Evolutionary conservation across 2,329 filamentous ascomycete genomes (phyloP).

Genomic region (Alternaria solani): DNA sequence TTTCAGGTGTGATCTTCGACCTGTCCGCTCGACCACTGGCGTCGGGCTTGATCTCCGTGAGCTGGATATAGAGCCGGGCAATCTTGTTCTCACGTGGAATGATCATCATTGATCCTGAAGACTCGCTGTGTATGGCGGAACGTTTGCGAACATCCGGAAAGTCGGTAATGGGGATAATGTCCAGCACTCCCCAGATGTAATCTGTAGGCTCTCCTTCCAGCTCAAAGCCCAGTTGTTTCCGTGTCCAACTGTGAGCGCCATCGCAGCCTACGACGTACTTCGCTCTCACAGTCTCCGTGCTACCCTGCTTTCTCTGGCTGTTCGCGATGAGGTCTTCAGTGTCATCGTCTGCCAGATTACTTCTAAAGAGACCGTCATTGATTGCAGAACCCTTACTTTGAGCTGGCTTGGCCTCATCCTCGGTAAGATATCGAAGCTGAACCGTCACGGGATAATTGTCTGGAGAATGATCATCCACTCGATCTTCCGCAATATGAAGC

Average conservation of each 20-base stretch:
- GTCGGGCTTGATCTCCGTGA: slow-evolving; percentile 59
- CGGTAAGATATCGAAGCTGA: slow-evolving; percentile 63
- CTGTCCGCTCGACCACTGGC: slow-evolving; percentile 61
- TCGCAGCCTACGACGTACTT: slow-evolving; percentile 75
- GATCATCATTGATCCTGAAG: slow-evolving; percentile 68
- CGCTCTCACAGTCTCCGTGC: slow-evolving; percentile 58
- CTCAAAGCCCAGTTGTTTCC: slow-evolving; percentile 64
- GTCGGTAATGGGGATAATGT: slow-evolving; percentile 63
- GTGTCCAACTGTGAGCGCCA: slow-evolving; percentile 72
- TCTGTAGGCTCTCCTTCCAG: slow-evolving; percentile 65
- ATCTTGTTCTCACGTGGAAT: slow-evolving; percentile 71
- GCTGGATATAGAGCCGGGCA: slow-evolving; percentile 71
- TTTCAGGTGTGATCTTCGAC: slow-evolving; percentile 68
- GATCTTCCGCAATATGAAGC: slow-evolving; percentile 62
- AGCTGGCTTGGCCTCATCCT: slow-evolving; percentile 65
- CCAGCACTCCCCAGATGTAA: slow-evolving; percentile 62
- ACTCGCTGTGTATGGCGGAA: slow-evolving; percentile 65
- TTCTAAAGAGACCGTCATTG: slow-evolving; percentile 66
- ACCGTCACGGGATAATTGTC: slow-evolving; percentile 68
- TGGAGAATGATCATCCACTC: slow-evolving; percentile 56
- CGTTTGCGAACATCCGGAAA: slow-evolving; percentile 68
- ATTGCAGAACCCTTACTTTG: slow-evolving; percentile 49
- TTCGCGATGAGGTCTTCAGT: slow-evolving; percentile 61
- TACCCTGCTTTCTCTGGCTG: slow-evolving; percentile 48
- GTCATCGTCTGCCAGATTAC: slow-evolving; percentile 66